Conservation (phyloP, 2,329 filamentous ascomycete species). For the Alternaria brassicae region DNA sequence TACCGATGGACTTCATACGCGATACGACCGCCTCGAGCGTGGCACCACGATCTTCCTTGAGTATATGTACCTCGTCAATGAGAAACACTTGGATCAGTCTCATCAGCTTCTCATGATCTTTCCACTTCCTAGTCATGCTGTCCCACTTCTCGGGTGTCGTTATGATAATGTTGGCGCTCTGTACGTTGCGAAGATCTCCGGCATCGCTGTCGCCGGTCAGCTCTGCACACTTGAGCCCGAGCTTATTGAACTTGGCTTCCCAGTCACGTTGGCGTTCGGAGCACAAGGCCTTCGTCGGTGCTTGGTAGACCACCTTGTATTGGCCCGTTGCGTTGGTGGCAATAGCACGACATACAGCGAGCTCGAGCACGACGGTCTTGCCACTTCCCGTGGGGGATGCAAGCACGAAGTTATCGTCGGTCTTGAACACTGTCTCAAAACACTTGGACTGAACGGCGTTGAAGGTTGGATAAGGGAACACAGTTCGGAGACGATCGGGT, state of each 20-base stretch:
- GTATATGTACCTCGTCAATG: constrained; percentile 87
- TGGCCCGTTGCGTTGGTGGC: constrained; percentile 62
- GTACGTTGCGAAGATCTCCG: constrained; percentile 70
- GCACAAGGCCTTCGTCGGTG: constrained; percentile 84
- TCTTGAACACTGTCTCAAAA: constrained; percentile 70
- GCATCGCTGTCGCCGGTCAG: constrained; percentile 82
- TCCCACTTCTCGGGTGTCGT: constrained; percentile 94
- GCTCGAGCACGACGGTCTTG: constrained; percentile 81
- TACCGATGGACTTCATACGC: constrained; percentile 82
- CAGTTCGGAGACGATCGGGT: constrained; percentile 70
- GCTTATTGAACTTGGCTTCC: constrained; percentile 72
- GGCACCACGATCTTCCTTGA: constrained; percentile 80
- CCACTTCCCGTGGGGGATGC: constrained; percentile 85
- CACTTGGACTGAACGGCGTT: constrained; percentile 86
- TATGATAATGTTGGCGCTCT: constrained; percentile 80
- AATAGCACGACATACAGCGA: constrained; percentile 78
- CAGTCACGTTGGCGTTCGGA: constrained; percentile 79
- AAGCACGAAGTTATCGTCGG: constrained; percentile 78
- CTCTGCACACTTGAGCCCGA: constrained; percentile 75
- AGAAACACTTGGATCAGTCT: constrained; percentile 79
- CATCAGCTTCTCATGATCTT: constrained; percentile 77
- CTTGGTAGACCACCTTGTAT: constrained; percentile 85
- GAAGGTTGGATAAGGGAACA: constrained; percentile 78
- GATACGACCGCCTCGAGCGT: constrained; percentile 85
- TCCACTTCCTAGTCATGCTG: constrained; percentile 86